Conservation (phyloP, 2,329 filamentous ascomycete species). For the Metarhizium robertsii region DNA sequence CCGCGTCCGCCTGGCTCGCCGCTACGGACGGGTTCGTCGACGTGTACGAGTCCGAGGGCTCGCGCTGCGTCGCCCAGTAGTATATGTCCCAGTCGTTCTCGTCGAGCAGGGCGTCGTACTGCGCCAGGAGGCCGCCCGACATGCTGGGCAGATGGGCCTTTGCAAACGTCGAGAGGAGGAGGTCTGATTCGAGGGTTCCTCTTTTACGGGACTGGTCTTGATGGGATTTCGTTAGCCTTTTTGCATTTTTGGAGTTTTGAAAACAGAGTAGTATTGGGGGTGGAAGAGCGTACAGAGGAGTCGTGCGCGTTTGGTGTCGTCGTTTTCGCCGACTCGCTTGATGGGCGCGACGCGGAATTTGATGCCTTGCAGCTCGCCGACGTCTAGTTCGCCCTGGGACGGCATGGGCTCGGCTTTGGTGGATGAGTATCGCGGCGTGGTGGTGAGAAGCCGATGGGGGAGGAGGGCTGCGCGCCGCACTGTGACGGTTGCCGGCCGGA, state of each 20-base stretch:
- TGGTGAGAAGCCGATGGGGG: background rate
- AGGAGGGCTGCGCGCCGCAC: background rate
- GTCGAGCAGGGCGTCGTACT: slow-evolving; percentile 90
- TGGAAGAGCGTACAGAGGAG: slow-evolving; percentile 51
- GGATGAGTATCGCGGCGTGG: background rate
- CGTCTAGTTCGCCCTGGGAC: slow-evolving; percentile 56
- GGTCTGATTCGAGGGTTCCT: slow-evolving; percentile 90
- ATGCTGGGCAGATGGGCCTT: slow-evolving; percentile 67
- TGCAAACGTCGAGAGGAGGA: slow-evolving; percentile 93
- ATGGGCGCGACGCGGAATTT: slow-evolving; percentile 87
- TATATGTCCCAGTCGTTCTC: slow-evolving; percentile 99
- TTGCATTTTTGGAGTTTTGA: background rate
- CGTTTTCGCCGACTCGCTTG: slow-evolving; percentile 72
- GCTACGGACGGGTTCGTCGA: slow-evolving; percentile 23
- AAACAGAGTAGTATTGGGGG: too few relatives aligned
- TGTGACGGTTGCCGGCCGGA: slow-evolving; percentile 8
- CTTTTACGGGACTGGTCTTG: slow-evolving; percentile 93
- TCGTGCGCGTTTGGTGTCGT: slow-evolving; percentile 77
- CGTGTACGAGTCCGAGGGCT: slow-evolving; percentile 38
- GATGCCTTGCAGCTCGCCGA: slow-evolving; percentile 81
- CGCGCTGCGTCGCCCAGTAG: slow-evolving; percentile 94
- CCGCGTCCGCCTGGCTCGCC: slow-evolving; percentile 6
- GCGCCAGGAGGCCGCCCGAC: slow-evolving; percentile 60
- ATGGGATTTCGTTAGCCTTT: too few relatives aligned
- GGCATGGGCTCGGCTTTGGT: slow-evolving; percentile 1